Conservation (phyloP, 805 yeast genomes). For the Candida nemodendra region DNA sequence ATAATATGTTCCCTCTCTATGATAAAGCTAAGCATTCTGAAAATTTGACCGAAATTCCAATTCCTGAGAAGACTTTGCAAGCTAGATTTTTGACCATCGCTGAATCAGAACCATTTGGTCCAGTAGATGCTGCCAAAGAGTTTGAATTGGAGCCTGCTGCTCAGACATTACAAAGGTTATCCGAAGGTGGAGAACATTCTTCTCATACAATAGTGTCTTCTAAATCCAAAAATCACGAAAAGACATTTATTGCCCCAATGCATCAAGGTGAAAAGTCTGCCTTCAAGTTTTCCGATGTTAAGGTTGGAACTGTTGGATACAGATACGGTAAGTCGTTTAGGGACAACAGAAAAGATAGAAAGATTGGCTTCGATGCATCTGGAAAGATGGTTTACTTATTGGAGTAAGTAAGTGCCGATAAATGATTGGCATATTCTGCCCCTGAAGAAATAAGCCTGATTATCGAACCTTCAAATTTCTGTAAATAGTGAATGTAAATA, state of each 20-base stretch:
- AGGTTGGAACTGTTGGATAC: slow-evolving; percentile 82
- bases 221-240: slow-evolving; percentile 25
- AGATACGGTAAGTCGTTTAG: slow-evolving; percentile 90
- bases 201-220: slow-evolving; percentile 30
- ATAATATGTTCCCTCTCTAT: slow-evolving; percentile 79
- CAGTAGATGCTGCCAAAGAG: slow-evolving; percentile 87
- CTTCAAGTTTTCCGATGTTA: slow-evolving; percentile 74
- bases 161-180: slow-evolving; percentile 66
- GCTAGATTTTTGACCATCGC: slow-evolving; percentile 87
- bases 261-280: slow-evolving; percentile 66
- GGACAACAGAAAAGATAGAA: slow-evolving; percentile 85
- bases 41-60: slow-evolving; percentile 90
- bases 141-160: slow-evolving; percentile 87
- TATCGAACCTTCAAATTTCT: too few relatives aligned
- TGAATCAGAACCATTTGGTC: slow-evolving; percentile 94
- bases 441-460: too few relatives aligned
- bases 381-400: slow-evolving; percentile 51
- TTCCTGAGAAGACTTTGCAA: slow-evolving; percentile 76
- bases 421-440: too few relatives aligned
- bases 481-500: too few relatives aligned
- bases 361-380: slow-evolving; percentile 62
- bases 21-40: slow-evolving; percentile 52
- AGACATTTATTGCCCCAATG: slow-evolving; percentile 54
- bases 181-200: slow-evolving; percentile 56
- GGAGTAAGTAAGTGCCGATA: slow-evolving; percentile 14